phyloP scores from a whole-genome alignment of 140 eudicot genomes.

The Bidens hawaiensis region DNA sequence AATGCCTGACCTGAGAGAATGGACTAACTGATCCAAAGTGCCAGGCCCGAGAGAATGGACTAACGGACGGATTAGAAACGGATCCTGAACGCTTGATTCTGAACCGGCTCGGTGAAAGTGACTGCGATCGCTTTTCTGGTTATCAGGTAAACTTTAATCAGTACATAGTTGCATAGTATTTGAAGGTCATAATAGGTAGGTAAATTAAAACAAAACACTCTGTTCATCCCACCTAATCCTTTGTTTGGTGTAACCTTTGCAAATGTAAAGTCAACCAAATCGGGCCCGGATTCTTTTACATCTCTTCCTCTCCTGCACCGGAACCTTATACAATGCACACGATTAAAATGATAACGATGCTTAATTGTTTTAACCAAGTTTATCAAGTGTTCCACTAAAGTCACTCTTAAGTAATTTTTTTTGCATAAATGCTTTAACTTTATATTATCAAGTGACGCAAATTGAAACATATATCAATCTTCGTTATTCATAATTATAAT shows the following conservation, averaged over 20 bases:
- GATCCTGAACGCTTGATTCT: slow-evolving; percentile 54
- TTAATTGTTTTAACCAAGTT: too few relatives aligned
- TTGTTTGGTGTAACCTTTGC: slow-evolving; percentile 26
- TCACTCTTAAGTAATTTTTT: too few relatives aligned
- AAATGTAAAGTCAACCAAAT: slow-evolving; percentile 37
- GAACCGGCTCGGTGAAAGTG: slow-evolving; percentile 54
- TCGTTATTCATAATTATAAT: too few relatives aligned
- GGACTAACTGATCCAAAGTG: slow-evolving; percentile 44
- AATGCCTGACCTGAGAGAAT: slow-evolving; percentile 27
- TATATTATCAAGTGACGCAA: too few relatives aligned
- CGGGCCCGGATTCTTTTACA: slow-evolving; percentile 18
- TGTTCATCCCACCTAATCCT: slow-evolving; percentile 34
- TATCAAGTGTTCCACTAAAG: too few relatives aligned
- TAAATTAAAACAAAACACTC: neutral
- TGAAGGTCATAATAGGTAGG: neutral
- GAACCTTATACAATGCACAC: neutral
- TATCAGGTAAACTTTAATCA: neutral
- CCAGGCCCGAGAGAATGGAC: slow-evolving; percentile 33
- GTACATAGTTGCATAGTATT: neutral
- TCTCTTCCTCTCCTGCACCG: slow-evolving; percentile 27
- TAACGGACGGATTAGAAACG: slow-evolving; percentile 24
- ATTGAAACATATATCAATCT: too few relatives aligned
- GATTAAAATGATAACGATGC: neutral
- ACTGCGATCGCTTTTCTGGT: slow-evolving; percentile 50
- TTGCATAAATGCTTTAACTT: too few relatives aligned